Base-by-base conservation (phyloP, 305 asterid species). In the Nicotiana rustica region DNA sequence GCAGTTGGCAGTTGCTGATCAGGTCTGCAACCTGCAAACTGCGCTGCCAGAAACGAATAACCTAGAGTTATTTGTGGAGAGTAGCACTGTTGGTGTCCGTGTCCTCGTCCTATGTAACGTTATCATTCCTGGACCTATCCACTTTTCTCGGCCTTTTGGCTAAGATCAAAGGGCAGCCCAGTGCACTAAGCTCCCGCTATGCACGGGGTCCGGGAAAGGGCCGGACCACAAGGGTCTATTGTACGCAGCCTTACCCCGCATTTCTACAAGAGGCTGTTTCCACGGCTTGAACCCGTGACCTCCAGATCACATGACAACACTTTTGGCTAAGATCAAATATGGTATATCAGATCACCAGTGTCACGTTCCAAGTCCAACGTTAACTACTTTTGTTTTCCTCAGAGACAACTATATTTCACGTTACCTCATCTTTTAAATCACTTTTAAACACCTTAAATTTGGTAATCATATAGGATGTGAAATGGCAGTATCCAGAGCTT, bases 1-100 rank as follows among this genome's bases (percentile, higher is more conserved):
- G 78, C 60, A 70, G n/a, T 70, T 70, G 18, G 5, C 31, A 71
- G 60, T 44, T 10, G 59, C 36, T 71, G 19, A 71, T 71, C 49
- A 13, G 6, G 38, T 5, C 60, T 44, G 60, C 78, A 70, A 18
- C 18, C 6, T 71, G 60, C 60, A 71, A 18, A 12, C 3, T 71
- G 36, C 10, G 33, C 29, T 69, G 29, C 35, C 35, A 47, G 13
- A 41, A 70, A 31, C n/a, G 12, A 18, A 41, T 41, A 41, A 41
- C 38, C 38, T 10, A 44, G 35, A 47, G 49, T 18, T 12, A 47
- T 15, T 75, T 49, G 29, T 52, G 4, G 59, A 71, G 65, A 52
- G 18, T 29, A 75, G 17, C 64, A 75, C 25, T 6, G 15, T 29
- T 29, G 9, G 1, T 75, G 29, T 17, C 36, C 17, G 17, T 15